phyloP scores from a whole-genome alignment of 2,329 filamentous ascomycete genomes.

The Trichoderma sp. region DNA sequence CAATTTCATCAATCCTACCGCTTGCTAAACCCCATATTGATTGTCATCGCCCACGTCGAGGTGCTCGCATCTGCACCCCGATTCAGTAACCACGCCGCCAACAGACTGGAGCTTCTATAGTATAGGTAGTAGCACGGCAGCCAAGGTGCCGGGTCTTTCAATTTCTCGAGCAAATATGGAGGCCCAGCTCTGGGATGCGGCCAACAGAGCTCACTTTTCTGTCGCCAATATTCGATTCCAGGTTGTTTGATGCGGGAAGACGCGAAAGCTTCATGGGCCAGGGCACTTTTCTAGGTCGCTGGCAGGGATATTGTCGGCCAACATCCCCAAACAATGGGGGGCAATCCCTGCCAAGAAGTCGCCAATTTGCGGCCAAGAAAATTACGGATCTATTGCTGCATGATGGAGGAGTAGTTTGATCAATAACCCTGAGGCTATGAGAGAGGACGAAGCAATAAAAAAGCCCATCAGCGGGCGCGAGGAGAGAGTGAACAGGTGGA shows the following conservation, averaged over 20 bases:
- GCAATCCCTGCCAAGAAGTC: background rate
- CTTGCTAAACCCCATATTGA: background rate
- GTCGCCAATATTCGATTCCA: background rate
- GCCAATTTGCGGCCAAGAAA: background rate
- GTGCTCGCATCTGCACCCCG: background rate
- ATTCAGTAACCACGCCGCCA: constrained; percentile 4
- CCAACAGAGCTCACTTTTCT: background rate
- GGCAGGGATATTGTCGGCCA: background rate
- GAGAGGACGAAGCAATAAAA: background rate
- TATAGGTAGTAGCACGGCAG: background rate
- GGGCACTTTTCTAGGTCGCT: background rate
- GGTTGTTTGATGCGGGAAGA: background rate
- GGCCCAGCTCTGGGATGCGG: background rate
- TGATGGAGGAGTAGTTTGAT: background rate
- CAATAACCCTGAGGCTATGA: background rate
- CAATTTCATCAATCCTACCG: background rate
- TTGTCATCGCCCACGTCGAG: background rate
- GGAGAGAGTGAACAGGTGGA: background rate
- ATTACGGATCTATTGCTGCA: background rate
- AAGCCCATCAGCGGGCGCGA: background rate
- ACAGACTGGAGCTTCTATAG: background rate
- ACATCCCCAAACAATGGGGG: background rate
- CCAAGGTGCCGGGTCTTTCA: background rate
- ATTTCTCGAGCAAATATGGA: background rate
- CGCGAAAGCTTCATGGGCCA: background rate